Conservation (phyloP, 1,139 yeast species). For the Schwanniomyces etchellsii region DNA sequence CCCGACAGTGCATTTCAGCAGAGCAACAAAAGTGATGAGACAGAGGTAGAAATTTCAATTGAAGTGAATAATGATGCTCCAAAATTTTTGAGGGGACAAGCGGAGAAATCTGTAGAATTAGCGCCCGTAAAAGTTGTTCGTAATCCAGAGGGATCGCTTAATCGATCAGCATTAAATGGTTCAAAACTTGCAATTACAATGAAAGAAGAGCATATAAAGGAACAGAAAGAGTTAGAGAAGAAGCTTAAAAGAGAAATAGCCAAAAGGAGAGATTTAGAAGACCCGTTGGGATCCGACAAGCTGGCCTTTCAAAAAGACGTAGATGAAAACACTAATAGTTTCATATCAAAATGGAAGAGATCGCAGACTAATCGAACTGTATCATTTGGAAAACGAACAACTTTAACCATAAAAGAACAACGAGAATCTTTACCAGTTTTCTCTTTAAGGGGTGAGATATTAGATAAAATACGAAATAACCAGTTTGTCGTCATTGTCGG, state of each 20-base stretch:
- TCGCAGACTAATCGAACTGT: constrained; percentile 34
- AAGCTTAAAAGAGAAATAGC: constrained; percentile 20
- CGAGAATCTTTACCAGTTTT: constrained; percentile 71
- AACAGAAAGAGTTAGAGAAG: constrained; percentile 41
- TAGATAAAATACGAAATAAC: constrained; percentile 47
- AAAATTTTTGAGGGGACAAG: constrained; percentile 59
- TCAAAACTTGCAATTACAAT: constrained; percentile 63
- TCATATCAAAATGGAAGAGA: constrained; percentile 46
- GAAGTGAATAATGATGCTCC: constrained; percentile 72
- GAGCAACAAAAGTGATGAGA: constrained; percentile 14
- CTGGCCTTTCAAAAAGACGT: constrained; percentile 4
- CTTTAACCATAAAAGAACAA: constrained; percentile 56
- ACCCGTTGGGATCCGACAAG: constrained; percentile 28
- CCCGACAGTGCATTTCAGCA: constrained; percentile 1
- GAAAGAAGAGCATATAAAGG: constrained; percentile 51
- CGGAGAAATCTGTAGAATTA: constrained; percentile 33
- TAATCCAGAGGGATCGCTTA: constrained; percentile 76
- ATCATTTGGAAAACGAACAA: constrained; percentile 51
- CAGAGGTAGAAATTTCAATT: constrained; percentile 61
- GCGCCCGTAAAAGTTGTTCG: constrained; percentile 55
- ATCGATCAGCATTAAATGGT: constrained; percentile 73
- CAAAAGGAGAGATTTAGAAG: constrained; percentile 25
- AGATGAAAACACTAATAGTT: constrained; percentile 11
- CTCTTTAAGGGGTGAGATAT: constrained; percentile 50
- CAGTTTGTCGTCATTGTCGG: constrained; percentile 45